A percentile compares a stretch with the other conserved stretches of the same genome.
phyloP scores from a whole-genome alignment of 2,329 filamentous ascomycete genomes.

The Paramyrothecium roridum region DNA sequence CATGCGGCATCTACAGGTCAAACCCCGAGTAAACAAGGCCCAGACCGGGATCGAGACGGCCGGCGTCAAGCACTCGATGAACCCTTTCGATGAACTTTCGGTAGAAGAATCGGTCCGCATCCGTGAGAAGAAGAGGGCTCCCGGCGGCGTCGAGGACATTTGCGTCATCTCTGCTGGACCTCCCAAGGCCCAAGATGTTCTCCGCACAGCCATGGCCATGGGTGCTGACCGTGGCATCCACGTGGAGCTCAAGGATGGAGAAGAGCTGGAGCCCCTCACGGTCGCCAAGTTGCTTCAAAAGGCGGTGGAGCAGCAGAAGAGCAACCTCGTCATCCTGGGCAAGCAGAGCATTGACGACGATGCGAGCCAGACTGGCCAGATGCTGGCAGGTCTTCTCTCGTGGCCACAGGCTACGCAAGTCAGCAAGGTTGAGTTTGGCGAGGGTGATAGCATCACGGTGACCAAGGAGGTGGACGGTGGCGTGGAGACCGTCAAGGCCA shows the following conservation, averaged over 20 bases:
- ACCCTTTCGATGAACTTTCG: conserved; percentile 98
- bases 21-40: conserved; percentile 66
- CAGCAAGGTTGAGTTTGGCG: conserved; percentile 73
- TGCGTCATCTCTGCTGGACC: conserved; percentile 86
- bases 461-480: conserved; percentile 94
- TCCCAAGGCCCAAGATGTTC: conserved; percentile 79
- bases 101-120: conserved; percentile 95
- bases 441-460: conserved; percentile 69
- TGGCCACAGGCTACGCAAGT: conserved; percentile 97
- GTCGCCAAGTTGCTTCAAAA: conserved; percentile 86
- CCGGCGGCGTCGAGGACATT: conserved; percentile 82
- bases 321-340: conserved; percentile 88
- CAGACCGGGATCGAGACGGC: conserved; percentile 87
- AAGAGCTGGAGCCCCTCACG: conserved; percentile 81
- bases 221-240: conserved; percentile 90
- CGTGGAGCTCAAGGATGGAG: conserved; percentile 73
- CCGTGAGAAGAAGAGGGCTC: conserved; percentile 76
- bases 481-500: conserved; percentile 81
- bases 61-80: conserved; percentile 96
- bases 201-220: conserved; percentile 98
- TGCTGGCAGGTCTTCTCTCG: conserved; percentile 87
- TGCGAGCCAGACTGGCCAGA: conserved; percentile 92
- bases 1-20: conserved; percentile 46
- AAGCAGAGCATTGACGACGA: conserved; percentile 99
- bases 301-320: conserved; percentile 78